Evolutionary conservation across 371 early-diverging fungal species (phyloP).

Genomic region (Apophysomyces variabilis): DNA sequence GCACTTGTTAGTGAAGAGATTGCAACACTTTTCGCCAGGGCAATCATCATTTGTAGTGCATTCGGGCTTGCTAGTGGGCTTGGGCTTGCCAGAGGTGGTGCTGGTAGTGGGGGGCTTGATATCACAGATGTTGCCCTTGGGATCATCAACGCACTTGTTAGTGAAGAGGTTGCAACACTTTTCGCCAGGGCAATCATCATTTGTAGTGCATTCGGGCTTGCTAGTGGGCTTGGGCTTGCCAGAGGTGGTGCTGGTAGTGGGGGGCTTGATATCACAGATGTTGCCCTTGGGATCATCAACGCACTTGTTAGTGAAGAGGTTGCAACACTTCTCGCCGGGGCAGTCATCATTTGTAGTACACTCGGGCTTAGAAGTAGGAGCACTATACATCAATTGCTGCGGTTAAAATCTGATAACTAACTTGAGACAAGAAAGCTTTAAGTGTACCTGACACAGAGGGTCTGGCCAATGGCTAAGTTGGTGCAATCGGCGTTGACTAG

Average conservation of each 20-base stretch:
- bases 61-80: conserved; percentile 11
- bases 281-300: conserved; percentile 14
- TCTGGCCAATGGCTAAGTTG: conserved; percentile 16
- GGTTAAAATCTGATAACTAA: background rate
- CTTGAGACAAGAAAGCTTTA: background rate
- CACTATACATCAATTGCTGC: background rate
- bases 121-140: conserved; percentile 17
- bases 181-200: conserved; percentile 20
- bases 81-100: conserved; percentile 10
- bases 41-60: conserved; percentile 19
- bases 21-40: conserved; percentile 20
- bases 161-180: conserved; percentile 19
- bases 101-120: conserved; percentile 13
- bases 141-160: conserved; percentile 9
- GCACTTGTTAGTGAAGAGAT: conserved; percentile 10
- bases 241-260: conserved; percentile 10
- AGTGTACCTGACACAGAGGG: conserved; percentile 11
- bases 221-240: conserved; percentile 4
- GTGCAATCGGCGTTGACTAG: conserved; percentile 16
- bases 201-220: conserved; percentile 12
- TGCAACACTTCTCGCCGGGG: conserved; percentile 20
- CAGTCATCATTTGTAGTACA: conserved; percentile 19
- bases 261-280: conserved; percentile 14
- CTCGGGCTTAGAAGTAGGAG: conserved; percentile 9
- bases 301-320: conserved; percentile 17